These are phyloP conservation scores for Solanum lycopersicoides DNA, from an alignment of 257 asterid genomes.

Conservation along the genomic window DNA sequence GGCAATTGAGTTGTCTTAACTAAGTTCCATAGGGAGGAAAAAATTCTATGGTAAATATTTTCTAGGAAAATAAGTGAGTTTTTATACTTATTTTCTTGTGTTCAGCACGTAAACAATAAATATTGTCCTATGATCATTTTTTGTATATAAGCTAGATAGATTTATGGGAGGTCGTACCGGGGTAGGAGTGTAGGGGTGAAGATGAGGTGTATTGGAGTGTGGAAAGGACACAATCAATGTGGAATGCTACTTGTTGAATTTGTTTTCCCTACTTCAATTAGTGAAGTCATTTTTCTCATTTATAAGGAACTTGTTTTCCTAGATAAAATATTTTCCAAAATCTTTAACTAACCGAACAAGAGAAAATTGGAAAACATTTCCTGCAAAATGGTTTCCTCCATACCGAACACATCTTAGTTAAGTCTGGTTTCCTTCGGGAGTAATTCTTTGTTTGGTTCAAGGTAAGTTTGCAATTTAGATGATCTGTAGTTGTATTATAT, in stretches of 20 bases:
- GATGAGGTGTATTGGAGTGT: not conserved
- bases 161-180: not conserved
- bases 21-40: not conserved
- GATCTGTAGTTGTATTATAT: not conserved
- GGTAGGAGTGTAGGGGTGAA: not conserved
- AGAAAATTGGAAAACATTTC: not conserved
- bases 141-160: not conserved
- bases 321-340: not conserved
- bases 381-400: not conserved
- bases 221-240: not conserved
- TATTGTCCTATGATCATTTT: not conserved
- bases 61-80: not conserved
- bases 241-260: not conserved
- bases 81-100: not conserved
- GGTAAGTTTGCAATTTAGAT: not conserved
- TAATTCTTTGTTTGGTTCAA: not conserved
- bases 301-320: not conserved
- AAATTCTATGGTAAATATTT: not conserved
- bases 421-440: not conserved
- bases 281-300: rapidly evolving
- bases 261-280: not conserved
- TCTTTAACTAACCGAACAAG: not conserved
- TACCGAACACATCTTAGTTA: not conserved
- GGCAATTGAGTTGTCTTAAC: not conserved
- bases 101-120: not conserved